Conservation (phyloP, 257 asterid genomes). For the Vinca minor region DNA sequence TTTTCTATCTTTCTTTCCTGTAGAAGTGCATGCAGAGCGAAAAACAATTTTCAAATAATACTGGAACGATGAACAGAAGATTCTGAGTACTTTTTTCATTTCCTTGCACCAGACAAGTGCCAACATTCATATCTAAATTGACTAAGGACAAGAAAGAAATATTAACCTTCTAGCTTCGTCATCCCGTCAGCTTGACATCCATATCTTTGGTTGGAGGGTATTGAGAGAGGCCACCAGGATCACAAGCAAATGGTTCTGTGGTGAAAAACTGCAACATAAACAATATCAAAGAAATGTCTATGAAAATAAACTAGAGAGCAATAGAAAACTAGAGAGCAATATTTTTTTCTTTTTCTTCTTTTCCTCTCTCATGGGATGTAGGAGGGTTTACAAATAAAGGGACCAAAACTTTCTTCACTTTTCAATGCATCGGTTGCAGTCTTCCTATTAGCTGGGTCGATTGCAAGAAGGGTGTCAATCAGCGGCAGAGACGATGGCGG, state of each 20-base stretch:
- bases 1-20: slow-evolving; percentile 29
- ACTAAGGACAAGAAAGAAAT: slow-evolving; percentile 4
- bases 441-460: slow-evolving; percentile 81
- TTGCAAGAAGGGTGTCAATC: slow-evolving; percentile 71
- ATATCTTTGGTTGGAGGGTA: slow-evolving; percentile 94
- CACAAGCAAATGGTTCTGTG: slow-evolving; percentile 80
- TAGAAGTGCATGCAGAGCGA: slow-evolving; percentile 3
- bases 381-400: not conserved
- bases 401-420: slow-evolving; percentile 47
- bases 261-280: slow-evolving; percentile 54
- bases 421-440: slow-evolving; percentile 71
- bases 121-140: not conserved
- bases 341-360: not conserved
- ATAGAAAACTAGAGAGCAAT: not conserved
- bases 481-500: slow-evolving; percentile 66
- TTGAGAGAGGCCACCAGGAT: slow-evolving; percentile 76
- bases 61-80: not conserved
- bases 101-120: not conserved
- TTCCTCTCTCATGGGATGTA: not conserved
- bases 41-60: not conserved
- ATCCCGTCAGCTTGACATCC: slow-evolving; percentile 84
- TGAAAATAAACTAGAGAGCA: not conserved
- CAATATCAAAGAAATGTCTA: slow-evolving; percentile 1
- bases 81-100: not conserved
- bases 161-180: slow-evolving; percentile 86